Evolutionary conservation across 1,284 basidiomycete species (phyloP), one percentile per base, ranked within the genome.

Genomic region (Moniliella sp.): DNA sequence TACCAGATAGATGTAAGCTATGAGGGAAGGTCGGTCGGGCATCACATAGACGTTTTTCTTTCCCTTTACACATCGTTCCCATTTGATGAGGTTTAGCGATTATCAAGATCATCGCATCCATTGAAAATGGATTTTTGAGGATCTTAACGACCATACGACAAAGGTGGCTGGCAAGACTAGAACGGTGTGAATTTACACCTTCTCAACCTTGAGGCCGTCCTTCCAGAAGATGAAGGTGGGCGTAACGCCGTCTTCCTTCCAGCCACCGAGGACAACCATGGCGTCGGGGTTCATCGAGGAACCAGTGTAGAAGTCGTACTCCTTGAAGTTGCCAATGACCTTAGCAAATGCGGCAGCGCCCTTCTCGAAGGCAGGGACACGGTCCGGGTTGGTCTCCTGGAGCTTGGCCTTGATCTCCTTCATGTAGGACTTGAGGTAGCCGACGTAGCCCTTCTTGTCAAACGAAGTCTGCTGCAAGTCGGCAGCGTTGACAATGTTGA

Each of bases 401-500:
- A 57, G 54, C 39, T 57, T 53, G 38, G 64, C 40, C 67, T 80
- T 78, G 65, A 81, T 64, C 7, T 67, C 60, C 67, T 82, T 82
- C 78, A 82, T 81, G 68, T 82, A 82, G 32, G 58, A 67, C 44
- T 93, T 97, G 58, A 97, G 73, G 65, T 88, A 76, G 27, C 69
- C 64, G 30, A 84, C 66, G 67, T 72, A 99, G 25, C 66, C 63
- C 66, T 93, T 93, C 67, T 94, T 97, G 68, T 94, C 84, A 64
- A 91, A 97, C 5, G 56, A 25, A 16, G 82, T 88, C 23, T 62
- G 30, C 59, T 80, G 73, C 42, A 99, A 76, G 56, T 84, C 77
- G 75, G 88, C 86, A 31, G 83, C 81, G 69, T 84, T 66, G 40
- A 76, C 76, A 48, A 97, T 69, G 65, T 97, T 84, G 75, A 86